A percentile compares a stretch with the other conserved stretches of the same genome.
Conservation (phyloP, 2,329 filamentous ascomycete species). For the Sclerotinia minor region DNA sequence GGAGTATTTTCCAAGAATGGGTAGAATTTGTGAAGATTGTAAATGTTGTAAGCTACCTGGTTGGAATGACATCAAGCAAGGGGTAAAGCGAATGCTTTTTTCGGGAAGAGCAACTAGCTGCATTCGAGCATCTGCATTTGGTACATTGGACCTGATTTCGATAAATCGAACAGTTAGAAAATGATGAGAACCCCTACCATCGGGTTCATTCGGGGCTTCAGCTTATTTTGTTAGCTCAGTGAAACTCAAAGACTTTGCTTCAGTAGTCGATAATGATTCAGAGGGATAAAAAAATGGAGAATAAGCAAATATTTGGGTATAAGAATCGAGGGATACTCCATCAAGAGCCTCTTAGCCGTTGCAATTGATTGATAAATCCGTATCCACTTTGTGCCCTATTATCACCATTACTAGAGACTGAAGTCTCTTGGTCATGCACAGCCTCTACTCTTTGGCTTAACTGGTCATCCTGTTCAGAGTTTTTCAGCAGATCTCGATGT, state of each 20-base stretch:
- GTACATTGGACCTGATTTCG: not conserved
- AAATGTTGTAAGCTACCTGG: not conserved
- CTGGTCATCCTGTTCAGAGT: conserved; percentile 38
- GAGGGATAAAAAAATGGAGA: not conserved
- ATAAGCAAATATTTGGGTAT: not conserved
- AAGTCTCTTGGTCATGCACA: conserved; percentile 32
- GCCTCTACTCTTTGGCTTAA: conserved; percentile 35
- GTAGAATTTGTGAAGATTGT: not conserved
- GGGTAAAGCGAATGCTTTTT: not conserved
- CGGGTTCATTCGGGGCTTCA: not conserved
- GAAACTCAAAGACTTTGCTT: not conserved
- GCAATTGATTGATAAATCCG: conserved; percentile 43
- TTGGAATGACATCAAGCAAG: conserved; percentile 11
- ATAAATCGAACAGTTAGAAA: not conserved
- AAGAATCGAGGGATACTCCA: conserved; percentile 22
- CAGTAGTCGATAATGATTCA: not conserved
- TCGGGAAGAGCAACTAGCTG: not conserved
- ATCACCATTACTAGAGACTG: conserved; percentile 28
- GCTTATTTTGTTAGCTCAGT: not conserved
- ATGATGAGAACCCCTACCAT: not conserved
- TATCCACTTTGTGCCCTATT: conserved; percentile 38
- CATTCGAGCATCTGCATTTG: not conserved
- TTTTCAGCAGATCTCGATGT: conserved; percentile 40
- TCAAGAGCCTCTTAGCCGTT: conserved; percentile 41
- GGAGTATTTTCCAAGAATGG: not conserved